Conservation (phyloP, 305 asterid species). For the Solanum chacoense region DNA sequence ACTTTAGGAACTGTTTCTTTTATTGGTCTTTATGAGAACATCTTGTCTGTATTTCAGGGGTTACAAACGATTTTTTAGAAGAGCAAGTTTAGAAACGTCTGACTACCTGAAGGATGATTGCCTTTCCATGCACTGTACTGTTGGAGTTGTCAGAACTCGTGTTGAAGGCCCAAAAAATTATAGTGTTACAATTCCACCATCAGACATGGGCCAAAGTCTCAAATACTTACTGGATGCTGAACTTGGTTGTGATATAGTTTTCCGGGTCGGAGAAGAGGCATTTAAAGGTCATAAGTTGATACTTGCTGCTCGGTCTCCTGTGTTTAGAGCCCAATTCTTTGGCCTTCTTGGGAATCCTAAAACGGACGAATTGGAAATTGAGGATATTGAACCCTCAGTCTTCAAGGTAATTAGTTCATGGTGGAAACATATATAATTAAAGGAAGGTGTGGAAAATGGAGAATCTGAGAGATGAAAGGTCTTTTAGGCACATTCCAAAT, state of each 20-base stretch:
- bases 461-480: neutral
- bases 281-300: constrained; percentile 80
- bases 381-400: constrained; percentile 73
- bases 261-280: constrained; percentile 70
- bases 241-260: constrained; percentile 57
- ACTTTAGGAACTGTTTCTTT: neutral
- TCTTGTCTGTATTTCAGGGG: constrained; percentile 50
- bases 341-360: constrained; percentile 74
- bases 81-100: constrained; percentile 68
- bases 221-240: constrained; percentile 60
- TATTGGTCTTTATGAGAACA: neutral
- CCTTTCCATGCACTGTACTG: constrained; percentile 82
- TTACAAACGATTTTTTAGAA: constrained; percentile 74
- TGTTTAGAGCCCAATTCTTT: constrained; percentile 82
- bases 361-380: constrained; percentile 37
- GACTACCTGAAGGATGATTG: constrained; percentile 87
- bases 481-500: neutral
- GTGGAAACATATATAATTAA: neutral
- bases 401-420: constrained; percentile 44
- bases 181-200: constrained; percentile 51
- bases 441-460: neutral
- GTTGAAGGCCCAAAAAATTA: constrained; percentile 64
- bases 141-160: constrained; percentile 89
- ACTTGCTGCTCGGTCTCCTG: constrained; percentile 94
- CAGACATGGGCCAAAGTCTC: constrained; percentile 80